These are phyloP conservation scores for Gossypium trilobum DNA, from an alignment of 441 rosid species.

Conservation along the genomic window DNA sequence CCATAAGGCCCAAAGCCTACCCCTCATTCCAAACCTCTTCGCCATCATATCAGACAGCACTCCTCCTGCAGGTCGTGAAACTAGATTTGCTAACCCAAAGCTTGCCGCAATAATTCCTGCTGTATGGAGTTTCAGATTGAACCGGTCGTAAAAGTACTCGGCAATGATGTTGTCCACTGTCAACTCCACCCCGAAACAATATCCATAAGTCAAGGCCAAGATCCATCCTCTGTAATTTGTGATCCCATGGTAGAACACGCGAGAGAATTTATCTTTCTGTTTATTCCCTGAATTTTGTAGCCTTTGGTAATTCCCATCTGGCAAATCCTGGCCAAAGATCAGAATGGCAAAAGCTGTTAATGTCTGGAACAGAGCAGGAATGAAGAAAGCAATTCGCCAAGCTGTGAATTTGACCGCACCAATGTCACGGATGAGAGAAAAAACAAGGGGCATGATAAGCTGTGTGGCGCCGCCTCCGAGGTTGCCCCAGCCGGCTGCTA, in stretches of 20 bases:
- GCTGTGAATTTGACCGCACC: slow-evolving; percentile 52
- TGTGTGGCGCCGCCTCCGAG: slow-evolving; percentile 65
- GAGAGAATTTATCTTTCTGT: slow-evolving; percentile 34
- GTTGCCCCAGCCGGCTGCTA: slow-evolving; percentile 67
- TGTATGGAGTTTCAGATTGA: slow-evolving; percentile 51
- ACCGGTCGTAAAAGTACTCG: slow-evolving; percentile 59
- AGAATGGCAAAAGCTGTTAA: slow-evolving; percentile 43
- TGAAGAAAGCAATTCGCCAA: slow-evolving; percentile 59
- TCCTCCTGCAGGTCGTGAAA: slow-evolving; percentile 67
- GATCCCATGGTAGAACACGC: slow-evolving; percentile 30
- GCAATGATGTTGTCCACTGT: slow-evolving; percentile 66
- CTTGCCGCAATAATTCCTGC: slow-evolving; percentile 70
- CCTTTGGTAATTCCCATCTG: slow-evolving; percentile 39
- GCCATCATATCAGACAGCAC: slow-evolving; percentile 37
- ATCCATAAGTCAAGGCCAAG: slow-evolving; percentile 55
- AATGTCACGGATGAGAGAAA: slow-evolving; percentile 25
- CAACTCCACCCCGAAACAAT: slow-evolving; percentile 65
- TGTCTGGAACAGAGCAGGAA: slow-evolving; percentile 56
- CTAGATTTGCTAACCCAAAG: slow-evolving; percentile 51
- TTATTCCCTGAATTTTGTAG: slow-evolving; percentile 46
- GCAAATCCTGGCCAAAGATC: slow-evolving; percentile 55
- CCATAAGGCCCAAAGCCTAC: slow-evolving; percentile 66
- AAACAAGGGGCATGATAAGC: slow-evolving; percentile 61
- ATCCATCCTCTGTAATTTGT: slow-evolving; percentile 63
- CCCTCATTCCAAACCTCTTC: slow-evolving; percentile 59